These are phyloP conservation scores for Blumeriella jaapii DNA, from an alignment of 2,329 filamentous ascomycete species.

Conservation along the genomic window DNA sequence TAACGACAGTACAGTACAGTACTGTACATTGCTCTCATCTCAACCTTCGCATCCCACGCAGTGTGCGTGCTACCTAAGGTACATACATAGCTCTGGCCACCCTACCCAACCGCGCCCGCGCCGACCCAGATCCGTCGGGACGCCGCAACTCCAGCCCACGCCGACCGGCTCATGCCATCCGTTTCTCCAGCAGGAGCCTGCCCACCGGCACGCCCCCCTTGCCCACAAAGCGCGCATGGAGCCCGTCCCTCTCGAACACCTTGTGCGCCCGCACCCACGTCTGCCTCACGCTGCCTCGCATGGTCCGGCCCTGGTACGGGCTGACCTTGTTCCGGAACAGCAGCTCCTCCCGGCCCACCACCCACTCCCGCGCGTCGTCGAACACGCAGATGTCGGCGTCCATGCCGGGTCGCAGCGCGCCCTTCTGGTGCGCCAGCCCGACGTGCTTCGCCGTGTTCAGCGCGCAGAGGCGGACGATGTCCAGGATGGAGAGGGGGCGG, in stretches of 20 bases:
- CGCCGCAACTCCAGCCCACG: too few species aligned
- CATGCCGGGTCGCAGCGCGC: constrained; percentile 67
- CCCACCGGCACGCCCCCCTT: constrained; percentile 32
- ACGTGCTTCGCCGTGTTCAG: constrained; percentile 82
- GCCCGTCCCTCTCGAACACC: constrained; percentile 22
- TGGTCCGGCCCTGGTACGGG: constrained; percentile 46
- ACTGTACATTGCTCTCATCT: too few species aligned
- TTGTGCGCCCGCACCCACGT: constrained; percentile 26
- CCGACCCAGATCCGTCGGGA: too few species aligned
- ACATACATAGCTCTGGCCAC: too few species aligned
- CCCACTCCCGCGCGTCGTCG: constrained; percentile 71
- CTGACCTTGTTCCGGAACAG: constrained; percentile 40
- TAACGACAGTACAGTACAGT: too few species aligned
- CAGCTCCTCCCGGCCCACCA: constrained; percentile 67
- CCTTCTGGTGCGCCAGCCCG: constrained; percentile 70
- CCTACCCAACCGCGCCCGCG: too few species aligned
- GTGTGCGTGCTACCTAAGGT: too few species aligned
- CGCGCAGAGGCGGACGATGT: constrained; percentile 78
- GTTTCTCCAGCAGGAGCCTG: constrained; percentile 39
- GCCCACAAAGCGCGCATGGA: constrained; percentile 36
- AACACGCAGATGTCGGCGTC: constrained; percentile 91
- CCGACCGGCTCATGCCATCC: too few species aligned
- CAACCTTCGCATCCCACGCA: too few species aligned
- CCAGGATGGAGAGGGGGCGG: constrained; percentile 39
- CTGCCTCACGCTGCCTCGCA: constrained; percentile 37